Conservation (phyloP, 495 filamentous ascomycete species). For the Penicillium bialowiezense region DNA sequence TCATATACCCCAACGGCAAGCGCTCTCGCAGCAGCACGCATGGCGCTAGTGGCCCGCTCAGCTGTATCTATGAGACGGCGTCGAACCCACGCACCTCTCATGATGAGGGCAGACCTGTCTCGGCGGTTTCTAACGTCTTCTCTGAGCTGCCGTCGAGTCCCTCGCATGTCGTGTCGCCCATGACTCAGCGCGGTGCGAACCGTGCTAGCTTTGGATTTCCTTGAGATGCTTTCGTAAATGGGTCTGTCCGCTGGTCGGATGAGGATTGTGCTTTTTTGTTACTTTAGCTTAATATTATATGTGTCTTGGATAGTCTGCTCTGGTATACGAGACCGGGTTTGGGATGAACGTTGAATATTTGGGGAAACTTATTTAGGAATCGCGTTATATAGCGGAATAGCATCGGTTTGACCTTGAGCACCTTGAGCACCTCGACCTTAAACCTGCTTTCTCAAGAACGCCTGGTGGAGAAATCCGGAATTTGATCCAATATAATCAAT, state of each 20-base stretch:
- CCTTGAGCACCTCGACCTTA: too few relatives aligned
- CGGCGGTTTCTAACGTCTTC: neutral
- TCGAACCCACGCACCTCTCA: constrained; percentile 21
- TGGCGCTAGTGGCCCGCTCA: constrained; percentile 26
- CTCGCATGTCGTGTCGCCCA: constrained; percentile 23
- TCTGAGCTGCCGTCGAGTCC: constrained; percentile 12
- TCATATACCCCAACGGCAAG: constrained; percentile 37
- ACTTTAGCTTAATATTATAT: constrained; percentile 7
- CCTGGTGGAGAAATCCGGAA: too few relatives aligned
- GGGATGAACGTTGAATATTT: neutral
- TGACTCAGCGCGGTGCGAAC: constrained; percentile 35
- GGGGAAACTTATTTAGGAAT: too few relatives aligned
- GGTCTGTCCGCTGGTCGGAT: too few relatives aligned
- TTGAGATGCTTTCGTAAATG: constrained; percentile 2
- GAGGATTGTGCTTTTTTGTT: neutral
- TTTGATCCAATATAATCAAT: too few relatives aligned
- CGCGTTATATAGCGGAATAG: too few relatives aligned
- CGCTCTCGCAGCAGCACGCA: constrained; percentile 38
- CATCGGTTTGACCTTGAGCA: too few relatives aligned
- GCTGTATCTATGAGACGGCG: constrained; percentile 34
- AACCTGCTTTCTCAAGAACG: too few relatives aligned
- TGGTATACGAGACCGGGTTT: neutral
- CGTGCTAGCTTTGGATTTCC: constrained; percentile 32
- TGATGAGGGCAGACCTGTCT: constrained; percentile 15
- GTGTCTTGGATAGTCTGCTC: neutral